Conservation (phyloP, 2,329 filamentous ascomycete species). For the Penicillium sp. region DNA sequence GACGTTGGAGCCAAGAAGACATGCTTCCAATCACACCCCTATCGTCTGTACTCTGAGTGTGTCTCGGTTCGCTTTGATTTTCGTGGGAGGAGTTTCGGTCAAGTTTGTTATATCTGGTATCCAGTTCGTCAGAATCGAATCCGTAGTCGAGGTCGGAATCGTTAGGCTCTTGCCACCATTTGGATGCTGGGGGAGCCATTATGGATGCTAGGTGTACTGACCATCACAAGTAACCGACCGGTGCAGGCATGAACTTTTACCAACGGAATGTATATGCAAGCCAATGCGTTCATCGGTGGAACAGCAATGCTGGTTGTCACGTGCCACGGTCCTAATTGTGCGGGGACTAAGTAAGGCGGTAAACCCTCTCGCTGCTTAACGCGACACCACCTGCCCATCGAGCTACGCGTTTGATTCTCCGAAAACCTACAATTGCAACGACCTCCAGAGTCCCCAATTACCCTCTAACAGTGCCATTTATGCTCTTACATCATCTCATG, state of each 20-base stretch:
- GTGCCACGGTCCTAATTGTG: conserved; percentile 13
- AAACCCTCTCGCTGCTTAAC: background rate
- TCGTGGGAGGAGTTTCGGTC: conserved; percentile 11
- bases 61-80: conserved; percentile 1
- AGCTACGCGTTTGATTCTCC: background rate
- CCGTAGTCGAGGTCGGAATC: conserved; percentile 26
- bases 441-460: background rate
- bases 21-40: conserved; percentile 30
- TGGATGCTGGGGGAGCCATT: conserved; percentile 16
- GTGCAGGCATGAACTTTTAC: conserved; percentile 11
- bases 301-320: conserved; percentile 21
- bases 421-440: background rate
- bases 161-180: conserved; percentile 20
- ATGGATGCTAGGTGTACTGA: conserved; percentile 3
- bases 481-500: conserved; percentile 1
- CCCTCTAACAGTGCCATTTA: too few species aligned
- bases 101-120: conserved; percentile 20
- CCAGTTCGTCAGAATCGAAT: conserved; percentile 27
- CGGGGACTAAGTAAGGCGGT: background rate
- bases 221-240: conserved; percentile 5
- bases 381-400: background rate
- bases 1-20: conserved; percentile 46
- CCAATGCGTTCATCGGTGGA: conserved; percentile 23
- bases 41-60: background rate
- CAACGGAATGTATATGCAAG: conserved; percentile 17